Base-by-base conservation (phyloP, 2,329 filamentous ascomycete genomes). In the Chaetomium globosum region DNA sequence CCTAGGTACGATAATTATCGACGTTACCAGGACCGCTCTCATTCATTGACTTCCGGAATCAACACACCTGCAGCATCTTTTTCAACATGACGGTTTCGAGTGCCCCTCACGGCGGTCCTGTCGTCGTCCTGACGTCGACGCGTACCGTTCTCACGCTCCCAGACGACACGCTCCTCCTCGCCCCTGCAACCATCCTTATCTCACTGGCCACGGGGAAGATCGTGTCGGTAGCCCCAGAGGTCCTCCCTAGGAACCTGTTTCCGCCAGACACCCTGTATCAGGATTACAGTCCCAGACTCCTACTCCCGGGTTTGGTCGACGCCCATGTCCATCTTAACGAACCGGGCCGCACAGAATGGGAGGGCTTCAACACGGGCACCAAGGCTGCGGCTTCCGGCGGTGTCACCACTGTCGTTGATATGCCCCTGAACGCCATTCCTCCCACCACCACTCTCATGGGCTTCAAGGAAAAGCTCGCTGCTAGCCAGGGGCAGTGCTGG, bases 321-420 rank as follows among this genome's bases (percentile, higher is more conserved):
- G 94, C 95, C 43, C 95, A 99, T 77, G 95, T 99, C 46, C 95
- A 99, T 80, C 86, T 98, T 72, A 98, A 98, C 74, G 95, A 99
- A 80, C 95, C 95, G 0, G 95, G 95, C 51, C 87, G 95, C 64
- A 97, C 94, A 60, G 94, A 97, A 85, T 98, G 95, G 95, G 95
- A 99, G 76, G 95, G 95, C 12, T 99, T 99, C 82, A 91, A 89
- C 81, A 97, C 93, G 0, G 95, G 95, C 57, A 98, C 95, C 28
- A 86, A 91, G 72, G 95, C 95, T 39, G 95, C 95, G 4, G 95
- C 95, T 12, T 96, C 94, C 72, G 95, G 95, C 49, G 95, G 95
- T 72, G 95, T 98, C 30, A 99, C 95, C 4, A 98, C 95, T 0
- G 93, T 99, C 10, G 82, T 99, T 73, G 95, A 98, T 78, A 99